A percentile compares a stretch with the other conserved stretches of the same genome.
These are phyloP conservation scores for Microsporum audouinii DNA, from an alignment of 2,329 filamentous ascomycete genomes.

Conservation along the genomic window DNA sequence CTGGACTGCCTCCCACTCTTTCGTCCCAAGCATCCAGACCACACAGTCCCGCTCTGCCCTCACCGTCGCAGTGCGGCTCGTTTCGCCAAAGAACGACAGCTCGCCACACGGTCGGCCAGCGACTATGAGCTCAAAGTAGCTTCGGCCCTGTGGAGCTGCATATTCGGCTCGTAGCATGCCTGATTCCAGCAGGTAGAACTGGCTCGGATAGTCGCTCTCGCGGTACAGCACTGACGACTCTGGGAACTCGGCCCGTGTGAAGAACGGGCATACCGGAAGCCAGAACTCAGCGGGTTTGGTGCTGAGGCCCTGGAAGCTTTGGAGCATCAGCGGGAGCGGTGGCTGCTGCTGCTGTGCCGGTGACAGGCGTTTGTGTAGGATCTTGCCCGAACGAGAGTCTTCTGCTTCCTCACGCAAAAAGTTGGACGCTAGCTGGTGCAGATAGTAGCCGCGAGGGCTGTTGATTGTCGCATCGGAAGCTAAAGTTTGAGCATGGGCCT, in stretches of 20 bases:
- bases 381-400: conserved; percentile 25
- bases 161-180: conserved; percentile 88
- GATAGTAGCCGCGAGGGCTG: conserved; percentile 68
- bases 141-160: conserved; percentile 67
- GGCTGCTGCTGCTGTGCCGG: conserved; percentile 27
- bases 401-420: conserved; percentile 57
- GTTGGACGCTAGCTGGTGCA: conserved; percentile 65
- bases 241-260: conserved; percentile 54
- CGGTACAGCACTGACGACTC: conserved; percentile 65
- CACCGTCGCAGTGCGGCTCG: conserved; percentile 74
- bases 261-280: conserved; percentile 69
- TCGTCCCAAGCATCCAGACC: conserved; percentile 65
- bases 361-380: background rate
- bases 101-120: conserved; percentile 93
- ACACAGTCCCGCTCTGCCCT: conserved; percentile 70
- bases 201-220: conserved; percentile 62
- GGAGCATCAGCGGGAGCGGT: conserved; percentile 79
- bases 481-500: background rate
- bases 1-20: conserved; percentile 63
- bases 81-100: conserved; percentile 90
- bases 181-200: conserved; percentile 82
- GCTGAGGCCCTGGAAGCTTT: conserved; percentile 86
- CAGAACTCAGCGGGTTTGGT: conserved; percentile 88
- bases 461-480: conserved; percentile 37
- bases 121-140: conserved; percentile 81